Percentiles rank a stretch among this genome's conserved stretches.
Conservation (phyloP, 2,329 filamentous ascomycete species). For the Trichoderma atrobrunneum region DNA sequence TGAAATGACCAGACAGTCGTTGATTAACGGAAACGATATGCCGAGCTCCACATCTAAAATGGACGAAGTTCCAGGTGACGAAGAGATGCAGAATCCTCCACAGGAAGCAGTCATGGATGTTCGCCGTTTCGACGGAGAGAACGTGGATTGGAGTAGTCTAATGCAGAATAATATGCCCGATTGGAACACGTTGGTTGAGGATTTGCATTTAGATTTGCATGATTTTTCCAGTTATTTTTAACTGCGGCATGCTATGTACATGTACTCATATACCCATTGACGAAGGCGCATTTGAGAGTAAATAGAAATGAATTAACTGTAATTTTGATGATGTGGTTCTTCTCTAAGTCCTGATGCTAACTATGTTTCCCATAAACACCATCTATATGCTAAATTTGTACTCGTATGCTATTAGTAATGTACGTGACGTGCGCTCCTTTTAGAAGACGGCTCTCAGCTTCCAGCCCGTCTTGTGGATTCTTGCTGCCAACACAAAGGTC, state of each 20-base stretch:
- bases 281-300: neutral
- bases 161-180: conserved; percentile 18
- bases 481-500: conserved; percentile 25
- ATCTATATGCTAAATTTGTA: neutral
- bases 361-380: neutral
- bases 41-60: neutral
- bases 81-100: neutral
- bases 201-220: conserved; percentile 18
- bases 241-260: neutral
- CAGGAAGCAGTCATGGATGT: conserved; percentile 4
- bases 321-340: neutral
- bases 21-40: neutral
- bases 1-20: conserved; percentile 14
- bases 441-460: conserved; percentile 29
- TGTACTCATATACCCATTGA: neutral
- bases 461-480: conserved; percentile 28
- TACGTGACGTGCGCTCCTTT: neutral
- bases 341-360: neutral
- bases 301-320: neutral
- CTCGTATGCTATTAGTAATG: neutral
- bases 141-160: conserved; percentile 16
- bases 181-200: conserved; percentile 19
- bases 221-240: conserved; percentile 21
- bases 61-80: neutral
- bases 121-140: conserved; percentile 17